Conservation (phyloP, 768 basidiomycete species). For the Paxillus ammoniavirescens region DNA sequence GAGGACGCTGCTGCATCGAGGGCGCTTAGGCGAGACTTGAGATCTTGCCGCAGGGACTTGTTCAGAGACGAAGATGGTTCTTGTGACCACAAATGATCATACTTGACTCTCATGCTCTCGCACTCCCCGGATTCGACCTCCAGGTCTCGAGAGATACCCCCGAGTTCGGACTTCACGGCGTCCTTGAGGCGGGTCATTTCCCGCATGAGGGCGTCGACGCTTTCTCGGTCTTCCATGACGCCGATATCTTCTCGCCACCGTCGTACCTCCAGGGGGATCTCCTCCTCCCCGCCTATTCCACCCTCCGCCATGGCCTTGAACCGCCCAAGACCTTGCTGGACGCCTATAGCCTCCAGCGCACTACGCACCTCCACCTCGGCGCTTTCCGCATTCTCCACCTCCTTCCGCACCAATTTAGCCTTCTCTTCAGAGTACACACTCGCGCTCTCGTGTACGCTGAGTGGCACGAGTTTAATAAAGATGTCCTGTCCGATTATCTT, state of each 20-base stretch:
- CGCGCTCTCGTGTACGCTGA: slow-evolving; percentile 94
- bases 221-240: slow-evolving; percentile 64
- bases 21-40: slow-evolving; percentile 71
- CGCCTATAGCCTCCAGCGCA: slow-evolving; percentile 76
- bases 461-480: slow-evolving; percentile 82
- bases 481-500: slow-evolving; percentile 92
- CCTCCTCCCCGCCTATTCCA: slow-evolving; percentile 57
- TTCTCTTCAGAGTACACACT: slow-evolving; percentile 98
- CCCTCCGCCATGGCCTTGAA: slow-evolving; percentile 74
- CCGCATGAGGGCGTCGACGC: slow-evolving; percentile 60
- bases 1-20: slow-evolving; percentile 77
- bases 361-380: slow-evolving; percentile 80
- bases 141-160: slow-evolving; percentile 60
- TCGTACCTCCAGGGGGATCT: slow-evolving; percentile 68
- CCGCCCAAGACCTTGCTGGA: slow-evolving; percentile 66
- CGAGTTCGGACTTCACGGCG: slow-evolving; percentile 58
- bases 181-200: slow-evolving; percentile 61
- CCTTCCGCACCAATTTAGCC: slow-evolving; percentile 86
- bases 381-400: slow-evolving; percentile 84
- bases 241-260: slow-evolving; percentile 75
- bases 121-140: slow-evolving; percentile 86
- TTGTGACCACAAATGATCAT: slow-evolving; percentile 85
- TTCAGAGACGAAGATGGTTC: slow-evolving; percentile 74
- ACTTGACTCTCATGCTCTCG: slow-evolving; percentile 84
- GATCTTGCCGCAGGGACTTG: slow-evolving; percentile 68